Conservation (phyloP, 2,329 filamentous ascomycete species). For the Fonsecaea nubica region DNA sequence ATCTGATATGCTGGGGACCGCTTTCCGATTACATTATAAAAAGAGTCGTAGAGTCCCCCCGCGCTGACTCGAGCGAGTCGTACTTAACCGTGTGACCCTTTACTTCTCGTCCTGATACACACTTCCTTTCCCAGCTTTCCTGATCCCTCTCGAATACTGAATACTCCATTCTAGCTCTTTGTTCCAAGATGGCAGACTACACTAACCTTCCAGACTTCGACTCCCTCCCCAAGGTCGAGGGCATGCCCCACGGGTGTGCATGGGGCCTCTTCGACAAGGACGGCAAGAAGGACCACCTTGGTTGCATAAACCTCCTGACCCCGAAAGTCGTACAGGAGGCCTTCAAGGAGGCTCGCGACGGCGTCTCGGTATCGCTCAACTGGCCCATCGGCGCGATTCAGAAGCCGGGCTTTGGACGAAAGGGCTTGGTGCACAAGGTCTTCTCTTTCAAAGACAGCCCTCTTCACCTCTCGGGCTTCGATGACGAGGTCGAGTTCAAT, state of each 20-base stretch:
- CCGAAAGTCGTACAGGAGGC: constrained; percentile 60
- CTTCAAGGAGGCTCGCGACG: constrained; percentile 62
- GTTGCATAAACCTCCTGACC: constrained; percentile 67
- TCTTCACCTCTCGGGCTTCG: constrained; percentile 42
- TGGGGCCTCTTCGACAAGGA: constrained; percentile 64
- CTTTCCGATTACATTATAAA: not conserved
- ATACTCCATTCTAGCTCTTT: not conserved
- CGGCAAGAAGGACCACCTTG: constrained; percentile 62
- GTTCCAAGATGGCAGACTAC: constrained; percentile 34
- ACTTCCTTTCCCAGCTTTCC: too few species aligned
- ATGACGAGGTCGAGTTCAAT: constrained; percentile 56
- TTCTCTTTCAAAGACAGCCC: constrained; percentile 33
- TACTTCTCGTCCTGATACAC: not conserved
- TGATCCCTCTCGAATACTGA: not conserved
- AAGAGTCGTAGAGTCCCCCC: not conserved
- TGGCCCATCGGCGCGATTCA: constrained; percentile 52
- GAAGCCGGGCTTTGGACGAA: constrained; percentile 29
- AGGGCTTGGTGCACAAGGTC: constrained; percentile 32
- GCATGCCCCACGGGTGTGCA: constrained; percentile 53
- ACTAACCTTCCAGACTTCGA: constrained; percentile 50
- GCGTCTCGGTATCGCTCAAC: constrained; percentile 62
- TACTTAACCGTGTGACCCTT: not conserved
- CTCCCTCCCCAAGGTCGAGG: constrained; percentile 58
- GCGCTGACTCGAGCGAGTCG: not conserved
- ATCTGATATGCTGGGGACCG: not conserved